Conservation (phyloP, 768 basidiomycete genomes). For the Pisolithus sp. region DNA sequence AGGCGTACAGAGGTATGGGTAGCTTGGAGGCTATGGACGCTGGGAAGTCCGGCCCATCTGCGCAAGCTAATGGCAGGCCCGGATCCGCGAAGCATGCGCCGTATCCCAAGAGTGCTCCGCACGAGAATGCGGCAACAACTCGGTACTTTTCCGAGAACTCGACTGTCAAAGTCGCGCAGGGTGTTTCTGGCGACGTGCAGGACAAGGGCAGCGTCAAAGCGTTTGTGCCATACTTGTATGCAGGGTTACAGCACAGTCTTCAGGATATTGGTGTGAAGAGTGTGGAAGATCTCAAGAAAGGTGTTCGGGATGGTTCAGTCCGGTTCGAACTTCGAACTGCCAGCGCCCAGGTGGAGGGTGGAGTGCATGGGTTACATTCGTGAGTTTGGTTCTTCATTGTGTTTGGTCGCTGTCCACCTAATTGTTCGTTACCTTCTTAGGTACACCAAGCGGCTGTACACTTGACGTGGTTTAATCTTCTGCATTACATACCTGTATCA, state of each 20-base stretch:
- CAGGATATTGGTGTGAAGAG: conserved; percentile 86
- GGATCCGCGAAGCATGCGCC: conserved; percentile 41
- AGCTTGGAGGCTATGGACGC: conserved; percentile 91
- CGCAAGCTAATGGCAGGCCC: conserved; percentile 18
- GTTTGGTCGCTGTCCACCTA: neutral
- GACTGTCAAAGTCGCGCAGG: conserved; percentile 92
- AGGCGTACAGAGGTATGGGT: conserved; percentile 99
- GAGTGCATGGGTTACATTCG: conserved; percentile 93
- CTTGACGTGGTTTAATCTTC: conserved; percentile 17
- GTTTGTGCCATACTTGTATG: conserved; percentile 81
- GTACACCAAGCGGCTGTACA: conserved; percentile 54
- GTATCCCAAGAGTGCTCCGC: conserved; percentile 39
- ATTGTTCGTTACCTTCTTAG: conserved; percentile 25
- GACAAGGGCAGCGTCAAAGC: conserved; percentile 94
- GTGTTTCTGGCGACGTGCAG: conserved; percentile 93
- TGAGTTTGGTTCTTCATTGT: conserved; percentile 38
- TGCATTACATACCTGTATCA: neutral
- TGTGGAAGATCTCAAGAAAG: conserved; percentile 59
- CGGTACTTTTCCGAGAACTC: conserved; percentile 57
- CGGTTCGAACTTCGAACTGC: conserved; percentile 92
- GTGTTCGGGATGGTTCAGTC: conserved; percentile 59
- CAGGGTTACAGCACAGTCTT: conserved; percentile 86
- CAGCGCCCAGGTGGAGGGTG: conserved; percentile 92
- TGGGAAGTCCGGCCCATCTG: conserved; percentile 39
- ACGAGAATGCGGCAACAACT: conserved; percentile 93